These are phyloP conservation scores for Ajuga chamaepitys DNA, from an alignment of 257 asterid species.

Conservation along the genomic window DNA sequence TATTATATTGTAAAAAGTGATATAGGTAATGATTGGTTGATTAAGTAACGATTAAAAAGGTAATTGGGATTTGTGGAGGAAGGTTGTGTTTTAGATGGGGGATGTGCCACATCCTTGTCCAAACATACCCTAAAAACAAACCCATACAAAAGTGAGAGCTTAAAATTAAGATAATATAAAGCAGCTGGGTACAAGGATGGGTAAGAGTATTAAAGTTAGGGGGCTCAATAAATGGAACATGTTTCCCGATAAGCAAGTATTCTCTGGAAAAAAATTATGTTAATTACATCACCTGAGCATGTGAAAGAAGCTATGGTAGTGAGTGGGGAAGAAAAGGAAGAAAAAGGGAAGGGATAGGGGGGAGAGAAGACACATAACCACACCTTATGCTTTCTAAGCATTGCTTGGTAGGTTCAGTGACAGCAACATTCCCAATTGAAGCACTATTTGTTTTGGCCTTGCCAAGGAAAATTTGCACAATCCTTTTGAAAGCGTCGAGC, in stretches of 20 bases:
- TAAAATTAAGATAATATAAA: neutral
- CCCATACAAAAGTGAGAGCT: slow-evolving; percentile 6
- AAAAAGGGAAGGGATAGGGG: neutral
- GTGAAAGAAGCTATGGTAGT: slow-evolving; percentile 8
- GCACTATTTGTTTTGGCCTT: slow-evolving; percentile 27
- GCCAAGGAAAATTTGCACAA: slow-evolving; percentile 36
- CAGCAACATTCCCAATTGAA: slow-evolving; percentile 25
- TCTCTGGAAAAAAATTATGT: neutral
- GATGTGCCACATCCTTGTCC: too few species aligned
- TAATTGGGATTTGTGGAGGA: too few species aligned
- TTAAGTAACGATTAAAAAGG: too few species aligned
- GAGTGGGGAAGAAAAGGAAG: neutral
- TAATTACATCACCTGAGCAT: slow-evolving; percentile 3
- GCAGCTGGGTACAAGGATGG: neutral
- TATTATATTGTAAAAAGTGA: too few species aligned
- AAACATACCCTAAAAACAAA: too few species aligned
- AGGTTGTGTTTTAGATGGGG: too few species aligned
- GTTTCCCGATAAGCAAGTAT: neutral
- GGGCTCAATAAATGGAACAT: neutral
- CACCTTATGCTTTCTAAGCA: slow-evolving; percentile 70
- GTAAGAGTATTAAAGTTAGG: neutral
- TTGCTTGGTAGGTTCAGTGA: slow-evolving; percentile 46
- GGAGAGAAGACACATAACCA: slow-evolving; percentile 9
- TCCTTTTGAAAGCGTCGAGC: slow-evolving; percentile 42
- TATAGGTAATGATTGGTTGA: too few species aligned